Conservation (phyloP, 106 monocot genomes). For the Amphibolis antarctica region DNA sequence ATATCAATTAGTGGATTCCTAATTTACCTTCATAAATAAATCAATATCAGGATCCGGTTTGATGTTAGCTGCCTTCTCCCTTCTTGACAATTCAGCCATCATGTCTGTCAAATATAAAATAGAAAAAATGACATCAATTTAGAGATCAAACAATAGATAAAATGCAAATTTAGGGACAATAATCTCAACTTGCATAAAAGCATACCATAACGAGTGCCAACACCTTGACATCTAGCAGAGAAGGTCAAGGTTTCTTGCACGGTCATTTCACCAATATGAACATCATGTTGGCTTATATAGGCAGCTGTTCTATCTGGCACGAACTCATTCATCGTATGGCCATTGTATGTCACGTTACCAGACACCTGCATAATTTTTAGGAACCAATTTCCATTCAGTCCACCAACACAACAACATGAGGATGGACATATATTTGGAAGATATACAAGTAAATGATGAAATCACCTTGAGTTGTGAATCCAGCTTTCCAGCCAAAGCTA, state of each 20-base stretch:
- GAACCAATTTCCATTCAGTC: neutral
- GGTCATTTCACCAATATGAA: constrained; percentile 71
- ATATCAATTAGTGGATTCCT: neutral
- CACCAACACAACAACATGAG: neutral
- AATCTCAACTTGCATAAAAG: neutral
- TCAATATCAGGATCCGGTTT: constrained; percentile 54
- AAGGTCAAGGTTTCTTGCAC: constrained; percentile 67
- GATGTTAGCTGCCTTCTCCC: constrained; percentile 54
- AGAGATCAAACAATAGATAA: neutral
- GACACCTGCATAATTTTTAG: constrained; percentile 11
- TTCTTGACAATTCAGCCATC: constrained; percentile 39
- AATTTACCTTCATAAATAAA: constrained; percentile 66
- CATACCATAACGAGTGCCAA: constrained; percentile 60
- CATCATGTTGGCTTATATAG: constrained; percentile 69
- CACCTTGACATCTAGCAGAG: constrained; percentile 67
- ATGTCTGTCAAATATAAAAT: constrained; percentile 26
- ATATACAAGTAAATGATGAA: neutral
- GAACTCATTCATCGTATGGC: constrained; percentile 63
- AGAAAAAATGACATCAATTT: neutral
- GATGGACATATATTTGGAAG: neutral
- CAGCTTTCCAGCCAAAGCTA: constrained; percentile 60
- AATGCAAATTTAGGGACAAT: neutral
- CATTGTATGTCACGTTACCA: constrained; percentile 55
- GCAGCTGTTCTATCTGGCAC: constrained; percentile 56
- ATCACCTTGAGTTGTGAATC: constrained; percentile 37